Evolutionary conservation across 495 filamentous ascomycete species (phyloP).

Genomic region (Lasiosphaeriaceae sp.): DNA sequence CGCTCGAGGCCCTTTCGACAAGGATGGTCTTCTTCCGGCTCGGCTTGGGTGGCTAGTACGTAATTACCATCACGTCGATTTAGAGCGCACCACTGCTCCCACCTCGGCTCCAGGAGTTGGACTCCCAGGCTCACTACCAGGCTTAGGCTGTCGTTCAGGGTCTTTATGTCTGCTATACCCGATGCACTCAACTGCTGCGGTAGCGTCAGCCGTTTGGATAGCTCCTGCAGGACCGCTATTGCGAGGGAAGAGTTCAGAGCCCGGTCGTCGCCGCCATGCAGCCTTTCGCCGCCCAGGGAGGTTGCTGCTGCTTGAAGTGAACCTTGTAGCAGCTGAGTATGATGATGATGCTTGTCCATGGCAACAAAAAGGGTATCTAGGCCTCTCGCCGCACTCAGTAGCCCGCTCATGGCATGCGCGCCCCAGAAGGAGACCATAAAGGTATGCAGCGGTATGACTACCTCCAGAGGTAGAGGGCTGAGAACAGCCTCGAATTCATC

Average conservation of each 20-base stretch:
- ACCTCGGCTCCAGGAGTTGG: background rate
- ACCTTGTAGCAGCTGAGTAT: background rate
- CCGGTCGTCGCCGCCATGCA: background rate
- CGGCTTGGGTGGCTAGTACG: too few relatives aligned
- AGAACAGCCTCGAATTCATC: background rate
- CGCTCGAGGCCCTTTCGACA: background rate
- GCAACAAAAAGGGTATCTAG: background rate
- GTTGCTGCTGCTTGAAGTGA: background rate
- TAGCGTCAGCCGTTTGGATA: background rate
- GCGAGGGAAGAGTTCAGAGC: background rate
- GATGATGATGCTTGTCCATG: background rate
- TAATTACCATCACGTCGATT: too few relatives aligned
- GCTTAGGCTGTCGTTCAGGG: background rate
- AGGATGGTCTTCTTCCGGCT: too few relatives aligned
- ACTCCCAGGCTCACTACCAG: background rate
- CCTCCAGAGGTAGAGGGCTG: background rate
- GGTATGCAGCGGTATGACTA: background rate
- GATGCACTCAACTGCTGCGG: background rate
- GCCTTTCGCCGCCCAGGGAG: background rate
- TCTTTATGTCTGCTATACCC: background rate
- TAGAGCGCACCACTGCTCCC: background rate
- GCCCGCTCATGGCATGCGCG: background rate
- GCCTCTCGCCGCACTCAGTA: background rate
- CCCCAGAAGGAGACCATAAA: background rate
- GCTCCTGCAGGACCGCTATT: background rate